Evolutionary conservation across 352 stramenopile species (phyloP).

Genomic region (Phytophthora pisi): DNA sequence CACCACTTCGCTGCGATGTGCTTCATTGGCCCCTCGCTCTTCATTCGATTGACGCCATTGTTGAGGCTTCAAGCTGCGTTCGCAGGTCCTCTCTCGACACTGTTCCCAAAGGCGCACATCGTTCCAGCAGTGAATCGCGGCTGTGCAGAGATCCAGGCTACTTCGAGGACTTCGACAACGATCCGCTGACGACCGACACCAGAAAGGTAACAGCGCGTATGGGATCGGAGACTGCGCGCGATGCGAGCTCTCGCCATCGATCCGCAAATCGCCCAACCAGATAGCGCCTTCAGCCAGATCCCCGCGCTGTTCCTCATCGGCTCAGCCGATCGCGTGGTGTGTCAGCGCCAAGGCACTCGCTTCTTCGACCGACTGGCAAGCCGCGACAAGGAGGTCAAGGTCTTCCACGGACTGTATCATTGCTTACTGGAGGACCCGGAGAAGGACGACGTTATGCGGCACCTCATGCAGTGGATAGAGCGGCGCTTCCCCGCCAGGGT

Average conservation of each 20-base stretch:
- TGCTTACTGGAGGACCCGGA: slow-evolving; percentile 10
- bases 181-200: slow-evolving; percentile 32
- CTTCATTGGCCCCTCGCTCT: slow-evolving; percentile 30
- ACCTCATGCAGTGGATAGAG: slow-evolving; percentile 4
- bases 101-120: slow-evolving; percentile 33
- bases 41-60: slow-evolving; percentile 28
- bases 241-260: slow-evolving; percentile 26
- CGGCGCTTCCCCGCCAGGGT: not conserved
- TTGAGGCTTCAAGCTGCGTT: slow-evolving; percentile 28
- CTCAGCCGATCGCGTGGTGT: slow-evolving; percentile 7
- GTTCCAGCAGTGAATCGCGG: slow-evolving; percentile 35
- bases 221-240: slow-evolving; percentile 31
- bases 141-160: slow-evolving; percentile 36
- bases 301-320: slow-evolving; percentile 13
- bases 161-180: slow-evolving; percentile 34
- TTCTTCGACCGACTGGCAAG: slow-evolving; percentile 14
- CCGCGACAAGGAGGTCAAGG: slow-evolving; percentile 15
- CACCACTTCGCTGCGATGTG: slow-evolving; percentile 34
- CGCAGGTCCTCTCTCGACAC: slow-evolving; percentile 21
- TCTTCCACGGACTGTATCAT: slow-evolving; percentile 11
- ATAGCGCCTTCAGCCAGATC: slow-evolving; percentile 19
- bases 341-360: slow-evolving; percentile 5
- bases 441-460: slow-evolving; percentile 6
- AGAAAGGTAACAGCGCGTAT: slow-evolving; percentile 35
- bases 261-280: slow-evolving; percentile 5